Base-by-base conservation (phyloP, 2,329 filamentous ascomycete species). In the Waltergamsia citrina region DNA sequence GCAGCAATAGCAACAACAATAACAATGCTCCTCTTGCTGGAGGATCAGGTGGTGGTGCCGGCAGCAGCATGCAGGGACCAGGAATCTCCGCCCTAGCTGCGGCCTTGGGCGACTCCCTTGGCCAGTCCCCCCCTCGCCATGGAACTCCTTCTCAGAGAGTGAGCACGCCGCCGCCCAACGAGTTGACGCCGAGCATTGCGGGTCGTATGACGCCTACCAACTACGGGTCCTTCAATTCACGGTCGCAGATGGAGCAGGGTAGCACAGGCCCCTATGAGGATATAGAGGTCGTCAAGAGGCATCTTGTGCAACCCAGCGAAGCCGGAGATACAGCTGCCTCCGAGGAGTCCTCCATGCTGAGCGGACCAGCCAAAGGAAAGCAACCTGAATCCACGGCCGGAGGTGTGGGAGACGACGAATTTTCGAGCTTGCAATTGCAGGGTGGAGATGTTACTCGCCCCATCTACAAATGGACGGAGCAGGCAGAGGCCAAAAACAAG, bases 391-490 rank as follows among this genome's bases (percentile, higher is more conserved):
- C 63, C 16, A 44, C 47, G 27, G 54, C 53, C 7, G 43, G 48
- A 1, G 59, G 59, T n/a, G 49, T 48, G 46, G 71, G 76, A 40
- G 76, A 81, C 6, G 84, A 92, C 38, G 85, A 94, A 50, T 98
- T 98, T 54, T 95, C 88, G 20, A 96, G 92, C 59, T 60, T 98
- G 53, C 80, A 81, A 52, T 65, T 98, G 30, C 93, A 96, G 54
- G 92, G 92, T 39, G 92, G 92, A 42, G 92, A 98, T 54, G 82
- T 95, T 37, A 95, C 90, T 17, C 72, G 92, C 40, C 85, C 90
- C 35, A 94, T 98, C 47, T 98, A 98, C 65, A 81, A 85, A 47
- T 98, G 93, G 85, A 86, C 87, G 6, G 87, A 96, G 56, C 85
- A 93, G 53, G 83, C 83, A 33, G 80, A 93, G 51, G 67, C 76